Percentiles rank a stretch among this genome's conserved stretches.
Conservation (phyloP, 345 rosid species). For the Acer saccharum region DNA sequence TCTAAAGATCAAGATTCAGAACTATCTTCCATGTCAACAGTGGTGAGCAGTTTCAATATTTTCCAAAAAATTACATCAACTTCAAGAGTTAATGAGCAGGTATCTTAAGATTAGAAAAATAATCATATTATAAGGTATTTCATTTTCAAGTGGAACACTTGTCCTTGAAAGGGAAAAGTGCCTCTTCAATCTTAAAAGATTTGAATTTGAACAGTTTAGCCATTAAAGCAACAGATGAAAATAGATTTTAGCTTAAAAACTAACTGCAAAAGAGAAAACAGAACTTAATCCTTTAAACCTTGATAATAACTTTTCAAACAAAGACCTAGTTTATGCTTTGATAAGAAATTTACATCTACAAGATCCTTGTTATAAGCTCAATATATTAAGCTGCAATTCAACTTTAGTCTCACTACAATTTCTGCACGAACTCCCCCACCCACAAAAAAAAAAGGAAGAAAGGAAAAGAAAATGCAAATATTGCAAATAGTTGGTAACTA, state of each 20-base stretch:
- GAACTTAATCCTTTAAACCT: background rate
- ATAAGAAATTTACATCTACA: slow-evolving; percentile 1
- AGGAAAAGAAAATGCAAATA: background rate
- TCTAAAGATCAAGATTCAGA: background rate
- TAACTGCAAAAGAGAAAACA: background rate
- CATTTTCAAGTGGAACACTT: background rate
- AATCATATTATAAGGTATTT: background rate
- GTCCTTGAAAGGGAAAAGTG: background rate
- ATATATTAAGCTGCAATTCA: slow-evolving; percentile 1
- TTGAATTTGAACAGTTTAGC: background rate
- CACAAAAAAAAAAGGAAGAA: background rate
- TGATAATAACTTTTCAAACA: background rate
- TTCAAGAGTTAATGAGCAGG: background rate
- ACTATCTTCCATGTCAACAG: background rate
- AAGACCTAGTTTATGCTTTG: background rate
- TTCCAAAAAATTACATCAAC: background rate
- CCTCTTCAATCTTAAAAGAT: background rate
- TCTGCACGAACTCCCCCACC: background rate
- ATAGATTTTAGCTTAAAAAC: background rate
- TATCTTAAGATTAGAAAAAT: background rate
- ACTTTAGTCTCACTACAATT: too few species aligned
- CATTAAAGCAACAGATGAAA: background rate
- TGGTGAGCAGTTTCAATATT: background rate
- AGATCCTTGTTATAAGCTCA: background rate
- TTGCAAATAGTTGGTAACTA: background rate